Evolutionary conservation across 805 yeast species (phyloP), one percentile per base, ranked within the genome.

Genomic region (Candida namnaoensis): DNA sequence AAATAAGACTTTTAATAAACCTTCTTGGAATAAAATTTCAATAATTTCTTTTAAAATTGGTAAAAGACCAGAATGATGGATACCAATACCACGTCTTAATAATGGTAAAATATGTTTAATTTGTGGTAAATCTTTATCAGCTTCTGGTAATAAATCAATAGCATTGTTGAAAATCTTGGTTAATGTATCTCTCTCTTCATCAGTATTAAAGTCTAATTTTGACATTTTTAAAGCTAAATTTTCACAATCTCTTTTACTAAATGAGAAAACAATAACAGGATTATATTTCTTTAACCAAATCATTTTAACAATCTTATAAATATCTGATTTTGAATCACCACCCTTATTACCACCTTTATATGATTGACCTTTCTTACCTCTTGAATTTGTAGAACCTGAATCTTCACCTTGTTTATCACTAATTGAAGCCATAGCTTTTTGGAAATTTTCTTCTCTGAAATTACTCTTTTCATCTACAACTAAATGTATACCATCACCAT

Each of bases 211-310:
- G 59, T 93, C 97, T 45, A 93, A 71, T 61, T 90, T 93, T 14
- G 96, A 85, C 96, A 93, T 88, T 52, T 93, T 88, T 64, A 90
- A 65, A 0, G 99, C 99, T 47, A 93, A 70, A 11, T 86, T 74
- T 64, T 93, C 99, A 68, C 99, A 95, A 56, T 93, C 99, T 57
- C 97, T 79, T 59, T 93, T 93, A 58, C 95, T 83, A 60, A 93
- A 93, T n/a, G 98, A 90, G 65, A 93, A 93, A 23, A 93, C 98
- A 71, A 93, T 93, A 35, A 93, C 99, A 2, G 99, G 99, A 55
- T 93, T 95, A 64, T 88, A 93, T 56, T 88, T 83, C 58, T 91
- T 91, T 66, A 84, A 75, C 90, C 96, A 93, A 59, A 93, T 91
- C 98, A 93, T 93, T 62, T 88, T 91, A 41, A 93, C 95, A 58